Percentiles rank a stretch among this genome's conserved stretches.
phyloP scores from a whole-genome alignment of 192 early-diverging fungal species.

The Backusella liffmaniae region DNA sequence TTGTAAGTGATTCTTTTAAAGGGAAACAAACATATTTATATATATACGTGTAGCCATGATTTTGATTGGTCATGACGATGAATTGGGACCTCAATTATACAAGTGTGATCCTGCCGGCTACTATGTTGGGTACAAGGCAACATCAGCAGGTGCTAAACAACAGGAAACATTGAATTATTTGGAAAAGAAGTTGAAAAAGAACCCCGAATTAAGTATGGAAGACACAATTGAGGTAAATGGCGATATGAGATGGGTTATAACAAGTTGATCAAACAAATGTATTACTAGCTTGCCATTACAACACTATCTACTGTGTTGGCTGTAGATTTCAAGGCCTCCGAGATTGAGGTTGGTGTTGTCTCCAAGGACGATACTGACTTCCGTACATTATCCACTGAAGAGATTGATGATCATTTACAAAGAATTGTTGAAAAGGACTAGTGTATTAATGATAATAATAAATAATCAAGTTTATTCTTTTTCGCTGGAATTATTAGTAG shows the following conservation, averaged over 20 bases:
- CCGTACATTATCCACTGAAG: conserved; percentile 68
- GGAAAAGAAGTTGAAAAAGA: conserved; percentile 98
- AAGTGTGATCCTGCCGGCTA: conserved; percentile 99
- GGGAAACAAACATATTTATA: neutral
- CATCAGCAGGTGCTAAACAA: conserved; percentile 92
- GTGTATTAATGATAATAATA: conserved; percentile 7
- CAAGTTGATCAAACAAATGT: neutral
- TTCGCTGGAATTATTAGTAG: neutral
- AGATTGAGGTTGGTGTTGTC: conserved; percentile 94
- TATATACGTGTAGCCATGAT: conserved; percentile 77
- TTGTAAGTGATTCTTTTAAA: conserved; percentile 55
- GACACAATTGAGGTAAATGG: conserved; percentile 88
- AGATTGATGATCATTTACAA: conserved; percentile 90
- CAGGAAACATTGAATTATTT: conserved; percentile 94
- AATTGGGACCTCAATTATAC: conserved; percentile 95
- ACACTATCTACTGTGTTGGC: conserved; percentile 90
- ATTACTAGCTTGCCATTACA: conserved; percentile 81
- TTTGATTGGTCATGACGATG: conserved; percentile 93
- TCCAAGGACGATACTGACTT: conserved; percentile 73
- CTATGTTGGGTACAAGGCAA: conserved; percentile 96
- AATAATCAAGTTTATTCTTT: neutral
- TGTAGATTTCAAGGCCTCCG: conserved; percentile 94
- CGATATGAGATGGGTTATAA: neutral
- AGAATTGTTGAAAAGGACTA: conserved; percentile 88
- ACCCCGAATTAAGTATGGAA: conserved; percentile 72